Evolutionary conservation across 176 grass and related monocot genomes (phyloP).

Genomic region (Pontederia paniculata): DNA sequence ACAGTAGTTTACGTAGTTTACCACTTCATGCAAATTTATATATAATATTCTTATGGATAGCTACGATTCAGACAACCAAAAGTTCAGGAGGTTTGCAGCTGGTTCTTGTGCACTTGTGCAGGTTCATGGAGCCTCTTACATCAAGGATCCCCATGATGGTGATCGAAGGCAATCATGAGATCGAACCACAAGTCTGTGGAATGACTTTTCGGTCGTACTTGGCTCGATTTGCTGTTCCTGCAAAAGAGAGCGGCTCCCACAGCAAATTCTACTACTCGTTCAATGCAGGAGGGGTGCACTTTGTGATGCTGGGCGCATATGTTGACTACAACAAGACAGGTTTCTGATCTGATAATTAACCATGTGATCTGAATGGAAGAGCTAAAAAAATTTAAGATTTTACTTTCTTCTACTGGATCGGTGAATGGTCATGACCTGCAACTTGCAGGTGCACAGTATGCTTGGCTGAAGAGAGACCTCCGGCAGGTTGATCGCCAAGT

Average conservation of each 20-base stretch:
- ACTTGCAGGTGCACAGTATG: slow-evolving; percentile 60
- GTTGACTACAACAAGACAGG: slow-evolving; percentile 70
- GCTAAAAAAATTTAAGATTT: not conserved
- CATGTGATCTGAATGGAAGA: not conserved
- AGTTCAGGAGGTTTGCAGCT: not conserved
- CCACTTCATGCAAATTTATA: too few species aligned
- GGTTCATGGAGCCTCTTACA: slow-evolving; percentile 71
- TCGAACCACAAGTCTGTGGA: slow-evolving; percentile 58
- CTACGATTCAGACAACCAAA: too few species aligned
- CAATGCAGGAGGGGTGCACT: slow-evolving; percentile 70
- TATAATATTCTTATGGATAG: too few species aligned
- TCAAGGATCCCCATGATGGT: slow-evolving; percentile 80
- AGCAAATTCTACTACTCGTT: slow-evolving; percentile 88
- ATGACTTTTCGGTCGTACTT: slow-evolving; percentile 67
- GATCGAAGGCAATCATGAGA: slow-evolving; percentile 90
- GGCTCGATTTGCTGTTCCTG: slow-evolving; percentile 68
- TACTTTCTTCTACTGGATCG: not conserved
- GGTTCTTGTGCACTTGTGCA: slow-evolving; percentile 22
- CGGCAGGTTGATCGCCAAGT: slow-evolving; percentile 36
- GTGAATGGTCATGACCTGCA: not conserved
- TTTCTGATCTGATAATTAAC: slow-evolving; percentile 8
- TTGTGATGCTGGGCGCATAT: slow-evolving; percentile 84
- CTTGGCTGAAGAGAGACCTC: slow-evolving; percentile 66
- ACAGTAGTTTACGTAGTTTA: too few species aligned
- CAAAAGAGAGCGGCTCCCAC: slow-evolving; percentile 52